A percentile compares a stretch with the other conserved stretches of the same genome.
phyloP scores from a whole-genome alignment of 192 early-diverging fungal genomes.

The Kickxella alabastrina region DNA sequence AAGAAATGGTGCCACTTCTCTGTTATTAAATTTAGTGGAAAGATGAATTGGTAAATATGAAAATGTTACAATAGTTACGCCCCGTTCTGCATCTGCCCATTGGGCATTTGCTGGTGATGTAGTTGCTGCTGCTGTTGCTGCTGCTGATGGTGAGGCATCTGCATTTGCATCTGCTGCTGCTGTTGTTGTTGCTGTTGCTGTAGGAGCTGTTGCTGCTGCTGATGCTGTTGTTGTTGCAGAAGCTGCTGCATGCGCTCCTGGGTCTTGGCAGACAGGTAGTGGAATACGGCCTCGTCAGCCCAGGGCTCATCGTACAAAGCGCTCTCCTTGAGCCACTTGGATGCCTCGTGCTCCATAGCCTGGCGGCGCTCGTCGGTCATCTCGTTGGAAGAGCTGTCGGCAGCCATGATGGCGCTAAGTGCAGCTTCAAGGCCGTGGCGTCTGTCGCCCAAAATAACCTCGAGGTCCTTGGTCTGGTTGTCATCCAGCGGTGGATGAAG shows the following conservation, averaged over 20 bases:
- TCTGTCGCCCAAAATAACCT: slow-evolving; percentile 59
- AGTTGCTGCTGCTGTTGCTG: no score
- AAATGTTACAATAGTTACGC: no score
- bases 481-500: slow-evolving; percentile 93
- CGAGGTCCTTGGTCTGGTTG: slow-evolving; percentile 88
- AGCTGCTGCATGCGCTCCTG: slow-evolving; percentile 52
- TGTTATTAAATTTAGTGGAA: no score
- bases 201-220: slow-evolving; percentile 12
- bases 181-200: slow-evolving; percentile 3
- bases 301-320: slow-evolving; percentile 54
- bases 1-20: no score
- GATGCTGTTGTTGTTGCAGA: slow-evolving; percentile 33
- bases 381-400: slow-evolving; percentile 27
- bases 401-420: slow-evolving; percentile 38
- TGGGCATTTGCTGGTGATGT: no score
- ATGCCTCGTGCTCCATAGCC: slow-evolving; percentile 30
- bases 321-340: slow-evolving; percentile 51
- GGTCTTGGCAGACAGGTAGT: slow-evolving; percentile 75
- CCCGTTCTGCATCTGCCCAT: slow-evolving; percentile 6
- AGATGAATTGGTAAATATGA: no score
- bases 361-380: slow-evolving; percentile 27
- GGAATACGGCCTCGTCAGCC: slow-evolving; percentile 88
- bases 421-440: slow-evolving; percentile 46
- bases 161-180: slow-evolving; percentile 15
- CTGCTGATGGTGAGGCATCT: background rate